Conservation (phyloP, 495 filamentous ascomycete genomes). For the Penicillium crystallinum region DNA sequence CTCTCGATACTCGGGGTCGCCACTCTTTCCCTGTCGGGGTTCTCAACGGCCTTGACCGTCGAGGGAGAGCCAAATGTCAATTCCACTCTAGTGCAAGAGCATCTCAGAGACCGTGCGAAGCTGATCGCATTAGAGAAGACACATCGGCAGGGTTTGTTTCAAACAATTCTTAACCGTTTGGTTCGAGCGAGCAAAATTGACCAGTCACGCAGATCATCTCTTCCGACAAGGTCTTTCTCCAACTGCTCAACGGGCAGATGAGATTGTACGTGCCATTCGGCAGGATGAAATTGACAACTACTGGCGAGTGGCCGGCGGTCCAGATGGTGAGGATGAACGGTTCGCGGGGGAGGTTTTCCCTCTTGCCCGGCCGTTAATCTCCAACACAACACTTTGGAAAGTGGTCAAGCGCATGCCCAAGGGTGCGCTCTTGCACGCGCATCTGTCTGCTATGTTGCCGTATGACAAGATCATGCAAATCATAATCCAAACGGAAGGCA, state of each 20-base stretch:
- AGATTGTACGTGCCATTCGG: conserved; percentile 12
- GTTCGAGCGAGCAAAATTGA: no score
- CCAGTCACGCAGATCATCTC: no score
- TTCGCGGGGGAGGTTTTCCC: conserved; percentile 19
- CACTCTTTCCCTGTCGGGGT: not conserved
- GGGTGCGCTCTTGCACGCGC: conserved; percentile 18
- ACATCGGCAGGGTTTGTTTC: no score
- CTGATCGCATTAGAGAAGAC: no score
- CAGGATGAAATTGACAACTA: conserved; percentile 18
- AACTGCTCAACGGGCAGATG: conserved; percentile 9
- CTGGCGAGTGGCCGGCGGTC: conserved; percentile 10
- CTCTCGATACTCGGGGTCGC: not conserved
- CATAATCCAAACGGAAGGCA: conserved; percentile 13
- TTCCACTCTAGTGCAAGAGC: no score
- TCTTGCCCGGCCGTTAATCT: conserved; percentile 7
- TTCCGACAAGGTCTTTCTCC: not conserved
- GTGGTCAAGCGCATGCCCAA: conserved; percentile 15
- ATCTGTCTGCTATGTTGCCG: conserved; percentile 18
- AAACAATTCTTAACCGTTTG: no score
- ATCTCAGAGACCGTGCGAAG: no score
- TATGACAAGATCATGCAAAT: conserved; percentile 1
- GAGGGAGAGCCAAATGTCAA: no score
- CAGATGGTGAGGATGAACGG: conserved; percentile 6
- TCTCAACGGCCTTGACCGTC: not conserved
- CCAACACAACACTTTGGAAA: conserved; percentile 12